These are phyloP conservation scores for Hypoxylon crocopeplum DNA, from an alignment of 495 filamentous ascomycete genomes.

Conservation along the genomic window DNA sequence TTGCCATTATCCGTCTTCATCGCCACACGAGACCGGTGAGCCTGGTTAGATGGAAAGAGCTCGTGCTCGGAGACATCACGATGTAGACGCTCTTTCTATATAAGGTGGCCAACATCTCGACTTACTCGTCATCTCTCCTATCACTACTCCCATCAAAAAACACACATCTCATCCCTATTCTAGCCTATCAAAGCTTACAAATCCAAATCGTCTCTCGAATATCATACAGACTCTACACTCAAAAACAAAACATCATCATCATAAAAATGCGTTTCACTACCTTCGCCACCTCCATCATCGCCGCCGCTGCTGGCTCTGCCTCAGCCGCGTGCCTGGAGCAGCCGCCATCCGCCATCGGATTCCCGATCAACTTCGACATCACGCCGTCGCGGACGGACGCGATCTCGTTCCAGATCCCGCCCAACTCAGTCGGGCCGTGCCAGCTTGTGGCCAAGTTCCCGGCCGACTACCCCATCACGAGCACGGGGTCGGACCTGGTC, in stretches of 20 bases:
- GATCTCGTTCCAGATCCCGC: conserved; percentile 35
- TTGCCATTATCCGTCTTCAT: not conserved
- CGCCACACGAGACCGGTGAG: not conserved
- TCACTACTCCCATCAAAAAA: not conserved
- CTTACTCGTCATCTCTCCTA: not conserved
- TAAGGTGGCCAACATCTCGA: conserved; percentile 5
- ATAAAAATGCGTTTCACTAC: conserved; percentile 43
- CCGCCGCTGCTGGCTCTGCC: conserved; percentile 21
- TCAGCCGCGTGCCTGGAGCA: conserved; percentile 22
- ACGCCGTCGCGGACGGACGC: conserved; percentile 8
- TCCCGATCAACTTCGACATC: conserved; percentile 33
- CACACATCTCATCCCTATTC: not conserved
- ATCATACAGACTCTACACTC: too few species aligned
- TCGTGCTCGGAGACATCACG: conserved; percentile 3
- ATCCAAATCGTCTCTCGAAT: not conserved
- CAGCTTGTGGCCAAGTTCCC: conserved; percentile 44
- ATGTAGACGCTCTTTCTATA: conserved; percentile 5
- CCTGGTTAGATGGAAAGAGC: not conserved
- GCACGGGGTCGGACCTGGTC: conserved; percentile 32
- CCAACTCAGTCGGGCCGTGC: conserved; percentile 40
- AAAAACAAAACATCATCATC: conserved; percentile 1
- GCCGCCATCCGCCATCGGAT: conserved; percentile 17
- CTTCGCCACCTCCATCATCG: conserved; percentile 31
- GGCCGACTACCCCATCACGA: conserved; percentile 34
- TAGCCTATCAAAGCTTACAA: not conserved